phyloP scores from a whole-genome alignment of 768 basidiomycete species.

The Suillus occidentalis region DNA sequence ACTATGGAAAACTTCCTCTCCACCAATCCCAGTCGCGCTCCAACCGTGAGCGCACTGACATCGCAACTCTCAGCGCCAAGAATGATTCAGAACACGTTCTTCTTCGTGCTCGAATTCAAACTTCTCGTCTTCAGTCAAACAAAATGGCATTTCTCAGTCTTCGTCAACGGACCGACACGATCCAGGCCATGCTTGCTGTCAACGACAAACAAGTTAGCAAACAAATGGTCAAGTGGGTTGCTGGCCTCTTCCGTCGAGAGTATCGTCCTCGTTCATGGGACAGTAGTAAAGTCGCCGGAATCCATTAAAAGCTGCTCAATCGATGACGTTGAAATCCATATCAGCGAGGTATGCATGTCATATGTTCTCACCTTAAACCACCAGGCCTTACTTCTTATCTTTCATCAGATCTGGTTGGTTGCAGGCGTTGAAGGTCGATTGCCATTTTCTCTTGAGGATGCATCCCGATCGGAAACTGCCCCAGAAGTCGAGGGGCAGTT shows the following conservation, averaged over 20 bases:
- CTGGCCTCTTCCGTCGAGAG: conserved; percentile 76
- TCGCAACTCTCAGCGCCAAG: conserved; percentile 59
- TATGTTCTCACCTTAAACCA: background rate
- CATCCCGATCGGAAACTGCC: conserved; percentile 78
- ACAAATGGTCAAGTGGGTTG: conserved; percentile 96
- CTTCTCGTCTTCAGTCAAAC: conserved; percentile 86
- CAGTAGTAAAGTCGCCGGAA: conserved; percentile 74
- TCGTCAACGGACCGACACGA: conserved; percentile 81
- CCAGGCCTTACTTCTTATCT: background rate
- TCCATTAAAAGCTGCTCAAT: conserved; percentile 91
- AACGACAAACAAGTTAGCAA: conserved; percentile 81
- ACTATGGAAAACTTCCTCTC: conserved; percentile 86
- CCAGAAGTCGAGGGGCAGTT: conserved; percentile 61
- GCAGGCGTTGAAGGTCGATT: conserved; percentile 77
- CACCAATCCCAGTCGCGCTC: conserved; percentile 88
- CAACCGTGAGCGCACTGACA: conserved; percentile 57
- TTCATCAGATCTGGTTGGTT: conserved; percentile 70
- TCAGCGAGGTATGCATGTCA: conserved; percentile 61
- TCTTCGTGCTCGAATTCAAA: conserved; percentile 89
- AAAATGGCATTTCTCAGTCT: conserved; percentile 96
- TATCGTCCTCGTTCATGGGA: conserved; percentile 88
- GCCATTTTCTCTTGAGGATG: conserved; percentile 93
- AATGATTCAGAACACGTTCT: conserved; percentile 75
- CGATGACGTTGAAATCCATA: conserved; percentile 82
- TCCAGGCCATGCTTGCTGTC: conserved; percentile 81